Evolutionary conservation across 495 filamentous ascomycete genomes (phyloP), one percentile per base, ranked within the genome.

Genomic region (Xylaria grammica): DNA sequence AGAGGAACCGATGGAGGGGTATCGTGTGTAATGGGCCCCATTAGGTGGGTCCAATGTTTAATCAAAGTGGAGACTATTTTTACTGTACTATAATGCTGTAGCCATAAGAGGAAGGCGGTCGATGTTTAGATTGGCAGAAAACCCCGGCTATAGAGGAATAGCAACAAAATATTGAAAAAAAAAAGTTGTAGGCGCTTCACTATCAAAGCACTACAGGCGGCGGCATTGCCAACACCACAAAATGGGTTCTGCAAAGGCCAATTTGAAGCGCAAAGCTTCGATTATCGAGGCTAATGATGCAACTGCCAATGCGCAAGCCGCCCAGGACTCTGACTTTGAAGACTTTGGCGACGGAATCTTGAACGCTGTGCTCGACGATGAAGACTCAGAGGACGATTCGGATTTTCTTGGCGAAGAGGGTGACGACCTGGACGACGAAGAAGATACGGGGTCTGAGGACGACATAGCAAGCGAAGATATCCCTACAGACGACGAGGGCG

Each of bases 271-370:
- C 63, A 82, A 81, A 61, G 71, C 74, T 67, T 72, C 72, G 26
- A 66, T 67, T 4, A 67, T 71, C 1, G 77, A 78, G 32, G 59
- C 69, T 0, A 71, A 80, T 44, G 72, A 63, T 20, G 68, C 77
- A 40, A 65, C 77, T 46, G 76, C 77, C 55, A 60, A 76, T 32
- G 77, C 77, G 65, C 11, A 44, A 19, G 17, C 27, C 9, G 6
- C 1, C n/a, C 30, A 55, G 1, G 20, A 48, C 40, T 17, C 27
- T 15, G 44, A 42, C 44, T 88, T 86, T 20, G 89, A 42, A 53
- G 90, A 92, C 60, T 82, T 94, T 69, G 83, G 81, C 57, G 78
- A 80, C 34, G 84, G 83, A 0, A 78, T 90, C 32, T 74, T 92
- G 9, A 85, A 91, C 60, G 89, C 88, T 30, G 81, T 87, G 54